These are phyloP conservation scores for Aspergillus floridensis DNA, from an alignment of 2,329 filamentous ascomycete genomes.

Conservation along the genomic window DNA sequence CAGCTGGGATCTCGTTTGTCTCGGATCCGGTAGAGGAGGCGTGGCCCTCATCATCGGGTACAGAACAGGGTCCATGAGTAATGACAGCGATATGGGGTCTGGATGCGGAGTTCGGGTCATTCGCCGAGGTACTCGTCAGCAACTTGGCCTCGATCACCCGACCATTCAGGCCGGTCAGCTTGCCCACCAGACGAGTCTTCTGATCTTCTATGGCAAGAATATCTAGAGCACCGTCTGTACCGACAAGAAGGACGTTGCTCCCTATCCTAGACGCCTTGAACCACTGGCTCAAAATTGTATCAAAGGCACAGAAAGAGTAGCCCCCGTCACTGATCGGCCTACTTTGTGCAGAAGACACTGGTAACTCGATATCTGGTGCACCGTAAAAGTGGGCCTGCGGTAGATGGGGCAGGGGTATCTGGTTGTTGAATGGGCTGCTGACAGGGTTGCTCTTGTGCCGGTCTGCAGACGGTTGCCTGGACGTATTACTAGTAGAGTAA, in stretches of 20 bases:
- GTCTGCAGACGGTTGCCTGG: conserved; percentile 39
- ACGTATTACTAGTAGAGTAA: conserved; percentile 35
- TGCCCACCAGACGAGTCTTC: conserved; percentile 66
- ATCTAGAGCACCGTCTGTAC: conserved; percentile 76
- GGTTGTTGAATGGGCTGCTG: conserved; percentile 34
- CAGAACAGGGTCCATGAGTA: conserved; percentile 71
- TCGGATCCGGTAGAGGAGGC: conserved; percentile 36
- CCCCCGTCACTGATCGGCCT: conserved; percentile 45
- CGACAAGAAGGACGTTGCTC: conserved; percentile 70
- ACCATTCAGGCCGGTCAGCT: conserved; percentile 73
- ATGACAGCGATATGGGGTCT: conserved; percentile 77
- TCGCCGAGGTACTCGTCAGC: conserved; percentile 63
- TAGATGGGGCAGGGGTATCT: conserved; percentile 65
- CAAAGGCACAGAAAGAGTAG: conserved; percentile 79
- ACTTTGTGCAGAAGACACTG: conserved; percentile 30
- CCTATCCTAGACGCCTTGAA: conserved; percentile 39
- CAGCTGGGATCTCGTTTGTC: conserved; percentile 32
- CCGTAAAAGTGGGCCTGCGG: conserved; percentile 76
- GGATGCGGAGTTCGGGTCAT: conserved; percentile 52
- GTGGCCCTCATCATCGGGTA: conserved; percentile 41
- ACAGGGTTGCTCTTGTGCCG: conserved; percentile 40
- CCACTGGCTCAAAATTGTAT: conserved; percentile 57
- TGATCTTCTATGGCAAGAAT: conserved; percentile 71
- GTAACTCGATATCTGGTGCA: conserved; percentile 68
- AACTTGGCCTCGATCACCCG: conserved; percentile 80